Percentiles rank a stretch among this genome's conserved stretches.
Conservation (phyloP, 2,329 filamentous ascomycete genomes). For the Karstenula rhodostoma region DNA sequence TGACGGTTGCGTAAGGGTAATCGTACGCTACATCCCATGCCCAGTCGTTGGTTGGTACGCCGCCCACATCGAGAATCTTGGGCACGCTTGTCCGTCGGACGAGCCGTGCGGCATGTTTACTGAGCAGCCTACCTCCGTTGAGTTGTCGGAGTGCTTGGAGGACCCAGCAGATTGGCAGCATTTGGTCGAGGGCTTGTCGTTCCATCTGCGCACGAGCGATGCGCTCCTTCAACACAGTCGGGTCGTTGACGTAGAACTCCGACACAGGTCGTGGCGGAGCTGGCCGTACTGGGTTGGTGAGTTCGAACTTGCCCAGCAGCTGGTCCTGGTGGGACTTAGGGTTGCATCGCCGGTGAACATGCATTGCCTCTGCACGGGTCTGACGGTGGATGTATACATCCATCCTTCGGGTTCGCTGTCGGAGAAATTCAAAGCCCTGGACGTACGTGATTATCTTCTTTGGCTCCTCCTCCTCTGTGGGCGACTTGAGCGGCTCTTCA, state of each 20-base stretch:
- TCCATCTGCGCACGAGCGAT: constrained; percentile 72
- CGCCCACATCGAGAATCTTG: constrained; percentile 84
- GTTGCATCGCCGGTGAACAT: constrained; percentile 80
- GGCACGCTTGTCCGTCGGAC: constrained; percentile 68
- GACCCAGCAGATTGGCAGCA: constrained; percentile 67
- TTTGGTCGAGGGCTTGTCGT: constrained; percentile 77
- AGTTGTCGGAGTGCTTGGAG: constrained; percentile 68
- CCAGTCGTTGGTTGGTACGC: constrained; percentile 88
- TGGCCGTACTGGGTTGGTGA: constrained; percentile 61
- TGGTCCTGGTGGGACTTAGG: constrained; percentile 78
- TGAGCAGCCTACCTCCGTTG: constrained; percentile 67
- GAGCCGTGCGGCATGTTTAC: constrained; percentile 54
- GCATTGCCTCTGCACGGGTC: constrained; percentile 86
- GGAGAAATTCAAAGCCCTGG: constrained; percentile 81
- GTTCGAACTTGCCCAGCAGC: constrained; percentile 83
- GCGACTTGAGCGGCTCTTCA: constrained; percentile 36
- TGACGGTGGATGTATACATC: constrained; percentile 88
- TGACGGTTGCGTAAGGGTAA: constrained; percentile 84
- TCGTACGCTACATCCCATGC: constrained; percentile 91
- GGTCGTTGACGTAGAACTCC: constrained; percentile 57
- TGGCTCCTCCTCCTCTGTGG: constrained; percentile 35
- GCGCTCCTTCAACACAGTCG: constrained; percentile 69
- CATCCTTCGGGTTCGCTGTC: constrained; percentile 68
- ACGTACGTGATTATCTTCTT: constrained; percentile 80
- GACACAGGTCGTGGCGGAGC: constrained; percentile 55